Base-by-base conservation (phyloP, 176 grass and related monocot species). In the Oryza rufipogon region DNA sequence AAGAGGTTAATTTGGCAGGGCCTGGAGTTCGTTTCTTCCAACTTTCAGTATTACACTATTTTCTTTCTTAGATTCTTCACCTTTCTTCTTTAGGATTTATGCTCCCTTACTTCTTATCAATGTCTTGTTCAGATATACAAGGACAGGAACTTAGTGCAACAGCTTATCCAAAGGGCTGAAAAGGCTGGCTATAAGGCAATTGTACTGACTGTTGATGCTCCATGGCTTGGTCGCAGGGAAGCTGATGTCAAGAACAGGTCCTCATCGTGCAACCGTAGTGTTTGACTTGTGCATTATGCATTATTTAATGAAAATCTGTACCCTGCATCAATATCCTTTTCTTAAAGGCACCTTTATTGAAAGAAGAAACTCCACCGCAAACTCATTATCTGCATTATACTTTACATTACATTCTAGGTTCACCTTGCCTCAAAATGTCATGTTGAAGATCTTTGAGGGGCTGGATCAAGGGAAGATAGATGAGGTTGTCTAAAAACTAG, bases 221-320 rank as follows among this genome's bases (percentile, higher is more conserved):
- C 96, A 5, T 91, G 81, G 83, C 87, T 99, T 10, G 96, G 96
- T 7, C 85, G 96, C n/a, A 90, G 93, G 73, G 93, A 99, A 96
- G 80, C 94, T 52, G 93, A 96, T 69, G 96, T 96, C n/a, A 99
- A 96, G 77, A 99, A 99, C 82, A 93, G 86, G 93, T 96, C 16
- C 36, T 16, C 66, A 83, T 86, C 5, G 49, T 58, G 11, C 76
- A 78, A 38, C 25, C 2, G 2, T 2, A 60, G 19, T 9, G 56
- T 60, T 60, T 22, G 56, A 1, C 19, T 7, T n/a, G 19, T 22
- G 56, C 6, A 60, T 60, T 60, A n/a, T 60, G 7, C 19, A 60
- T 19, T 54, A 54, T 54, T 54, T n/a, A 22, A 22, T 60, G 56
- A 60, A 60, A 60, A n/a, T 68, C 26, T 49, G 63, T 1, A 33